Evolutionary conservation across 2,329 filamentous ascomycete species (phyloP).

Genomic region (Fusarium newnesense): DNA sequence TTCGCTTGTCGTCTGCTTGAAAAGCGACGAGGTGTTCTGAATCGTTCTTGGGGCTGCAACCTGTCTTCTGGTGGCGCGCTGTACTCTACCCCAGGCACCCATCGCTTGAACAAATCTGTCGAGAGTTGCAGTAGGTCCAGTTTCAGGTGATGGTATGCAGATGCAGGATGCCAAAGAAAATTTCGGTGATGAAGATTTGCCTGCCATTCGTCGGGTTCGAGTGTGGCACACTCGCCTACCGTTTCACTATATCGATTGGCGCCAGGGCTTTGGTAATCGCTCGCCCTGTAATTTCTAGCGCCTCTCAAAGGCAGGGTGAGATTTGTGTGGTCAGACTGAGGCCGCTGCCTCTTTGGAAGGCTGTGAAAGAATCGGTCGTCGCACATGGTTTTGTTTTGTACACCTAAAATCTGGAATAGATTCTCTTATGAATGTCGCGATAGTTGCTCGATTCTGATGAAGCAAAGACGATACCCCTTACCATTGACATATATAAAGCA

Average conservation of each 20-base stretch:
- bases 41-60: background rate
- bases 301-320: background rate
- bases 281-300: fast-evolving
- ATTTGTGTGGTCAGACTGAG: background rate
- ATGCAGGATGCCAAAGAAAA: fast-evolving
- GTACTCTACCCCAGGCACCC: background rate
- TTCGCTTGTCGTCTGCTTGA: background rate
- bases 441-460: fast-evolving
- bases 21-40: background rate
- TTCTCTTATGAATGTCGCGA: fast-evolving
- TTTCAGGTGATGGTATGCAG: background rate
- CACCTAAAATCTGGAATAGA: no score
- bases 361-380: background rate
- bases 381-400: background rate
- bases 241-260: background rate
- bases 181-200: background rate
- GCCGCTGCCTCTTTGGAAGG: background rate
- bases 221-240: background rate
- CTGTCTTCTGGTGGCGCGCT: background rate
- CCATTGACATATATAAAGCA: no score
- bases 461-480: no score
- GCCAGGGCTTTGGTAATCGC: background rate
- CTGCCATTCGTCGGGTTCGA: fast-evolving
- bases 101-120: fast-evolving
- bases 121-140: background rate